Conservation (phyloP, 2,329 filamentous ascomycete genomes). For the Apiospora koreana region DNA sequence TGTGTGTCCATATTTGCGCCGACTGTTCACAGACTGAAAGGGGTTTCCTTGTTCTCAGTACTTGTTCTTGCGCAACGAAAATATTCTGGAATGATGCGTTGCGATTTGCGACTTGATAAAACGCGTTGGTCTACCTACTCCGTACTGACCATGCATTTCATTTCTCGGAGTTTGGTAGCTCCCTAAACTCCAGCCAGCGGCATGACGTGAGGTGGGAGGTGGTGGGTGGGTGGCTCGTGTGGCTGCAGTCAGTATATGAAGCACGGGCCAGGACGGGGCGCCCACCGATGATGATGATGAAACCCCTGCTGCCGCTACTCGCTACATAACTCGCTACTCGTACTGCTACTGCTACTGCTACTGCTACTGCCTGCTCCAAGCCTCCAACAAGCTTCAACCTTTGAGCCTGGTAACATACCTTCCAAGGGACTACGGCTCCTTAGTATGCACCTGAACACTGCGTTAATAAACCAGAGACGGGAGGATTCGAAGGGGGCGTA, state of each 20-base stretch:
- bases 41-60: not conserved
- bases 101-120: not conserved
- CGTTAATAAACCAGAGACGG: not conserved
- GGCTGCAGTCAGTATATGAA: not conserved
- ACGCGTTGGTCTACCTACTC: not conserved
- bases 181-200: not conserved
- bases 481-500: not conserved
- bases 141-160: not conserved
- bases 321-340: not conserved
- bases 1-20: slow-evolving; percentile 42
- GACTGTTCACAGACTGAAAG: not conserved
- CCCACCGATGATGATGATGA: not conserved
- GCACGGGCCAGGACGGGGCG: not conserved
- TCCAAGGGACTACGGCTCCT: not conserved
- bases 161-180: not conserved
- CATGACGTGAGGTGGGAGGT: not conserved
- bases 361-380: not conserved
- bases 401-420: not conserved
- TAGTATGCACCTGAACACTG: not conserved
- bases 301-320: not conserved
- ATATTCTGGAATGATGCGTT: not conserved
- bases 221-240: not conserved
- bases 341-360: not conserved
- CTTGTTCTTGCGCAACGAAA: not conserved
- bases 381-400: not conserved